These are phyloP conservation scores for Castanopsis chinensis DNA, from an alignment of 306 rosid species.

Conservation along the genomic window DNA sequence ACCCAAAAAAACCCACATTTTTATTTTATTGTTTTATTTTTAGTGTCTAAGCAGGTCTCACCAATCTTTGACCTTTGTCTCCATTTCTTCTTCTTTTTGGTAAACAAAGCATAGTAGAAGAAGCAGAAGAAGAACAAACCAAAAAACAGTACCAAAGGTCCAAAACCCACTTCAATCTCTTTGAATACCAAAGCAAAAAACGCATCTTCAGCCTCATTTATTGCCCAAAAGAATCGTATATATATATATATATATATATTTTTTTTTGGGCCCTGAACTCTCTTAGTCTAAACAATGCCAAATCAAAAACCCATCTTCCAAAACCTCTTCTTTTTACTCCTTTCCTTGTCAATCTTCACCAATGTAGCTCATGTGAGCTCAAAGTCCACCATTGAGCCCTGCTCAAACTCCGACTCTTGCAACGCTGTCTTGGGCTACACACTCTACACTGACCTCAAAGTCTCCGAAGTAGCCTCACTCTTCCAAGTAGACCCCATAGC, in stretches of 20 bases:
- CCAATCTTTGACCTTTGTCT: neutral
- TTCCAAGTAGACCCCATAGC: constrained; percentile 88
- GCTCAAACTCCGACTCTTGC: constrained; percentile 83
- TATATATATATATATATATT: too few species aligned
- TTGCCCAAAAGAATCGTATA: neutral
- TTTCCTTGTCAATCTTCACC: constrained; percentile 13
- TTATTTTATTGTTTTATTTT: too few species aligned
- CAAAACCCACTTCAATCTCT: neutral
- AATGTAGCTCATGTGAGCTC: constrained; percentile 38
- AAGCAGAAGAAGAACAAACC: too few species aligned
- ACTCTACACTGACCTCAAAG: constrained; percentile 89
- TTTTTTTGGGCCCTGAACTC: neutral
- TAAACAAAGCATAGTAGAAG: too few species aligned
- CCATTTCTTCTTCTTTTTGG: neutral
- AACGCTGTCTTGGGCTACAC: constrained; percentile 87
- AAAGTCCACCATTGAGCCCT: constrained; percentile 97
- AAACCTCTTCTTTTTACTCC: constrained; percentile 16
- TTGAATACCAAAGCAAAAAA: neutral
- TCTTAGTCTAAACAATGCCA: constrained; percentile 22
- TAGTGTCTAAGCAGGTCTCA: neutral
- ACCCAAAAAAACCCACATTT: constrained; percentile 9
- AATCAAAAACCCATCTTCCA: constrained; percentile 17
- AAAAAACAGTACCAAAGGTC: too few species aligned
- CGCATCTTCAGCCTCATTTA: neutral
- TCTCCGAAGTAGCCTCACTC: constrained; percentile 87